Base-by-base conservation (phyloP, 208 protist species). In the Herpetomonas samuelpessoai region DNA sequence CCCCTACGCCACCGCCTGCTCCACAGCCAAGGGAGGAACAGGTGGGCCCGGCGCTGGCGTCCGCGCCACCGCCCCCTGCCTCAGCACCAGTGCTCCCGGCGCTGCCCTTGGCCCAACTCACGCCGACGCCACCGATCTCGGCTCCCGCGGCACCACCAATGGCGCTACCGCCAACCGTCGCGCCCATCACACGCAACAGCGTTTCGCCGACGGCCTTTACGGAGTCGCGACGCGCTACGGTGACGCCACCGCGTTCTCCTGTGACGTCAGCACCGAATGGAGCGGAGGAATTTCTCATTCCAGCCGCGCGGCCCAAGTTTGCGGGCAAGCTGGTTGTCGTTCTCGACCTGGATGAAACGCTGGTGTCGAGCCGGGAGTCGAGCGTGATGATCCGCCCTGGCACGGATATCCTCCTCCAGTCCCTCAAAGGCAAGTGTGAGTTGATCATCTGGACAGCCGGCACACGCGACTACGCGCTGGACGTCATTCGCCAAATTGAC, bases 391-490 rank as follows among this genome's bases (percentile, higher is more conserved):
- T 67, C 64, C 79, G 89, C 21, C 80, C 83, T 10, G 90, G 81
- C 49, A 64, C 76, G 24, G 22, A 75, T 2, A 68, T 80, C 39
- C 56, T 93, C 48, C 65, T 93, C 12, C 75, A 84, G 57, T 69
- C 76, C 3, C 68, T 95, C 12, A 83, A 76, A 21, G 74, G 79
- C 26, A 69, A 61, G 55, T 68, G 86, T 16, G 89, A 95, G 67
- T 50, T 95, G 25, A 88, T 93, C 59, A 60, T 95, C 22, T 95
- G 89, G 89, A 95, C 89, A 0, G 89, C 89, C 12, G 90, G 86
- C 10, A 85, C 81, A 35, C 73, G 82, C 10, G 80, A 85, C 38
- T 92, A 88, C 50, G 89, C 83, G 29, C 46, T 73, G 35, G 79
- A 80, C 48, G 89, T 91, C n/a, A 63, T 76, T 27, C 67, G 80